Base-by-base conservation (phyloP, 345 rosid species). In the Euphorbia lathyris region DNA sequence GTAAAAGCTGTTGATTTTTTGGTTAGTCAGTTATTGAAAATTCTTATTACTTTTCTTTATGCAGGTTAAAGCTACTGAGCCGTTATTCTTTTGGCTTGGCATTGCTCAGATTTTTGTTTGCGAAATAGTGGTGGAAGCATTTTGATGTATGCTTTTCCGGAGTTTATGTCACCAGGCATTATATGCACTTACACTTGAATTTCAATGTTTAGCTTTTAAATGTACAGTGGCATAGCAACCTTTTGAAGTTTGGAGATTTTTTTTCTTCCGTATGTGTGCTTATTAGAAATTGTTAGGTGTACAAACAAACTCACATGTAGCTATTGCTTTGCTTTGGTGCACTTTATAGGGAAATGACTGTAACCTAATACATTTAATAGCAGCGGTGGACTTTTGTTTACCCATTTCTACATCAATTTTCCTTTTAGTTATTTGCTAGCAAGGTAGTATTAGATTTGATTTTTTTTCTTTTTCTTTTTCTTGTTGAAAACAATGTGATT, bases 21-120 rank as follows among this genome's bases (percentile, higher is more conserved):
- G n/a, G n/a, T n/a, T n/a, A n/a, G n/a, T n/a, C n/a, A n/a, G n/a
- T n/a, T 20, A 1, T 13, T 69, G 20, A 36, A 47, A 13, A 9
- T 71, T 71, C 20, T 27, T 53, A 34, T 52, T 19, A 4, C 29
- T 7, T 11, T 8, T 52, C 51, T 38, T 12, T 38, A 16, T 62
- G 74, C 68, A 71, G 68, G 74, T 26, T 58, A n/a, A 6, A 26
- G 69, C 56, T 38, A 16, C 0, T 61, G 20, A 63, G 27, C 32
- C 29, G 57, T 7, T 29, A 9, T 32, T 50, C 45, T 63, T 26
- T 40, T 7, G 9, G 32, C 29, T 58, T 45, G 12, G 36, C 16
- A 12, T 47, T 7, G 2, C 5, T n/a, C 12, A n/a, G 43, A 3
- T 29, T 30, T 59, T 47, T 70, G 45, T 32, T 60, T 60, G 14